A percentile compares a stretch with the other conserved stretches of the same genome.
These are phyloP conservation scores for Paracoccidioides lutzii DNA, from an alignment of 2,329 filamentous ascomycete species.

Conservation along the genomic window DNA sequence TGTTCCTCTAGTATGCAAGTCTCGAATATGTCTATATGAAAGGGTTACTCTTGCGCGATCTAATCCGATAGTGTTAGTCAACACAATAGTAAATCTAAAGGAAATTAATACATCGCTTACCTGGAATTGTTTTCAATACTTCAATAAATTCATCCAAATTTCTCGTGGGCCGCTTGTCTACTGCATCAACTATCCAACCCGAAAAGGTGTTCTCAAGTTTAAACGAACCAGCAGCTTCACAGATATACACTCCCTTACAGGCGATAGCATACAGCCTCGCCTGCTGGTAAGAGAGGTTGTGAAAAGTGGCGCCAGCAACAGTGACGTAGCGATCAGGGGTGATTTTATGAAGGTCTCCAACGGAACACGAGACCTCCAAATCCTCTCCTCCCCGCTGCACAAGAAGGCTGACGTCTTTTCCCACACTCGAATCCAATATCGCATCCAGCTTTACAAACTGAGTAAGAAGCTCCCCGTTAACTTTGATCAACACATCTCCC, in stretches of 20 bases:
- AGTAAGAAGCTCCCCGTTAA: constrained; percentile 85
- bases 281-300: constrained; percentile 93
- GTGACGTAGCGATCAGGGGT: constrained; percentile 93
- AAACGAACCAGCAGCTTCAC: constrained; percentile 89
- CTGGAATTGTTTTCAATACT: constrained; percentile 77
- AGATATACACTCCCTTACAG: constrained; percentile 84
- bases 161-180: constrained; percentile 84
- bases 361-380: constrained; percentile 67
- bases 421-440: constrained; percentile 80
- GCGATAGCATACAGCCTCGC: constrained; percentile 90
- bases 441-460: constrained; percentile 87
- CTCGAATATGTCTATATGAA: constrained; percentile 87
- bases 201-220: constrained; percentile 81
- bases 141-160: constrained; percentile 80
- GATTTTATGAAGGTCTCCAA: constrained; percentile 84
- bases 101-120: constrained; percentile 31
- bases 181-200: constrained; percentile 84
- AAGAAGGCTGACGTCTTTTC: constrained; percentile 60
- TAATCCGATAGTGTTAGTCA: constrained; percentile 6
- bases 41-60: constrained; percentile 74
- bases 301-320: constrained; percentile 87
- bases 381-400: constrained; percentile 84
- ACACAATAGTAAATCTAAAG: neutral
- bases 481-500: constrained; percentile 83
- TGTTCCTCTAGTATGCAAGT: constrained; percentile 88